Conservation (phyloP, 2,329 filamentous ascomycete genomes). For the Alternaria arbusti region DNA sequence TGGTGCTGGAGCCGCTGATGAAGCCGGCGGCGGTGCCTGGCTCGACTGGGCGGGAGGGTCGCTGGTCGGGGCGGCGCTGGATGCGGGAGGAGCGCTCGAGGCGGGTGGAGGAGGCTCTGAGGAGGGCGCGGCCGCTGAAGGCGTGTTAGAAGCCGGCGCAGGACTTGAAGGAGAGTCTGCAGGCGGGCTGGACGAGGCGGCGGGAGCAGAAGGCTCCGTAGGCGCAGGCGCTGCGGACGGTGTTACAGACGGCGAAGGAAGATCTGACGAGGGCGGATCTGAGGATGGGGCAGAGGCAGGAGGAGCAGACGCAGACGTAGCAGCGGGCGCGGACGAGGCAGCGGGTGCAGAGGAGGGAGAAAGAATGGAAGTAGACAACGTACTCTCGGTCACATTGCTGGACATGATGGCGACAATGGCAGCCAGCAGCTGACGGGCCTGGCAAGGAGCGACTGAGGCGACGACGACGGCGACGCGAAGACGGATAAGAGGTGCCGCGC, state of each 20-base stretch:
- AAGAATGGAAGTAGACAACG: slow-evolving; percentile 36
- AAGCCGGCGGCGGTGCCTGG: slow-evolving; percentile 1
- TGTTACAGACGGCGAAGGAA: slow-evolving; percentile 28
- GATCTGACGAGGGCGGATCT: slow-evolving; percentile 10
- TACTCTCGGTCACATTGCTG: slow-evolving; percentile 41
- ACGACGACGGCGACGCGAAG: neutral
- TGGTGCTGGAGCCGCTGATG: slow-evolving; percentile 4
- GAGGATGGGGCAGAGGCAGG: slow-evolving; percentile 15
- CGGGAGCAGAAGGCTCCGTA: slow-evolving; percentile 21
- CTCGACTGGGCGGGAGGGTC: slow-evolving; percentile 16
- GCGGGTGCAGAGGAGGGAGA: slow-evolving; percentile 18
- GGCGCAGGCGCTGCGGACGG: slow-evolving; percentile 28
- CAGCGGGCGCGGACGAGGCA: slow-evolving; percentile 16
- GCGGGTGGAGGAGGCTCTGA: slow-evolving; percentile 14
- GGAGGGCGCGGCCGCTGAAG: slow-evolving; percentile 19
- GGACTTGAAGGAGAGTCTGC: slow-evolving; percentile 25
- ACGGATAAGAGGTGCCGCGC: slow-evolving; percentile 4
- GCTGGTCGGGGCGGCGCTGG: slow-evolving; percentile 21
- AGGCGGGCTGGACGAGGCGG: slow-evolving; percentile 13
- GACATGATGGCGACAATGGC: slow-evolving; percentile 34
- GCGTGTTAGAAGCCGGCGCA: slow-evolving; percentile 20
- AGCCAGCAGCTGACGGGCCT: slow-evolving; percentile 11
- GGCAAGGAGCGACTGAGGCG: slow-evolving; percentile 13
- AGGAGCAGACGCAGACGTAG: slow-evolving; percentile 12
- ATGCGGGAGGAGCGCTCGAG: slow-evolving; percentile 12